Evolutionary conservation across 1,284 basidiomycete genomes (phyloP).

Genomic region (Apiotrichum gracile): DNA sequence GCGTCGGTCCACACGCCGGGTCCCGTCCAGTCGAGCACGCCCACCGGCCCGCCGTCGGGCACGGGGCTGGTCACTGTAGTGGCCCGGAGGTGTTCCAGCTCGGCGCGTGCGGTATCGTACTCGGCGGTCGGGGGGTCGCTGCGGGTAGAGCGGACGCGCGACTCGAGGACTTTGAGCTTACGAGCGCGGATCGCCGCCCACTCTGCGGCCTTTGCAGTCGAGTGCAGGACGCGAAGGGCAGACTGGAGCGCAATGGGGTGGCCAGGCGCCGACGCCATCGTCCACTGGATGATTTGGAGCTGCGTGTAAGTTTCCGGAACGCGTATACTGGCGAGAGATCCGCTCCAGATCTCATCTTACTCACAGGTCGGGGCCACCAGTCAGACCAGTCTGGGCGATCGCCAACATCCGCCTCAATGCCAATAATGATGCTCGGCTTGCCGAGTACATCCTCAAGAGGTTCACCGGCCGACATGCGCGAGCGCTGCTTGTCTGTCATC

Average conservation of each 20-base stretch:
- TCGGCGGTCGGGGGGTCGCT: too few relatives aligned
- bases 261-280: slow-evolving; percentile 38
- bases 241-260: slow-evolving; percentile 42
- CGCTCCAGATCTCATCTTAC: slow-evolving; percentile 9
- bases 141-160: too few relatives aligned
- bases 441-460: slow-evolving; percentile 25
- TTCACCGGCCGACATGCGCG: slow-evolving; percentile 23
- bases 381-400: slow-evolving; percentile 44
- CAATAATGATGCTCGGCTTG: slow-evolving; percentile 41
- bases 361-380: slow-evolving; percentile 46
- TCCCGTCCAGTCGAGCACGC: slow-evolving; percentile 46
- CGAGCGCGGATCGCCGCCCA: slow-evolving; percentile 24
- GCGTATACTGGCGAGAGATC: too few relatives aligned
- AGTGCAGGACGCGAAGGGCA: slow-evolving; percentile 35
- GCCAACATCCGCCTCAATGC: slow-evolving; percentile 48
- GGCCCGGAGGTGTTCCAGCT: slow-evolving; percentile 6
- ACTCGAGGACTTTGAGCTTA: background rate
- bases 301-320: too few relatives aligned
- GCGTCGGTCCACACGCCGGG: slow-evolving; percentile 47
- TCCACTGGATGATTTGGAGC: slow-evolving; percentile 50
- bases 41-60: slow-evolving; percentile 37
- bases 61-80: slow-evolving; percentile 28
- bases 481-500: slow-evolving; percentile 18
- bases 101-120: too few relatives aligned
- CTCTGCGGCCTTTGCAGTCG: slow-evolving; percentile 30